Conservation (phyloP, 148 eudicot species). For the Camellia sinensis region DNA sequence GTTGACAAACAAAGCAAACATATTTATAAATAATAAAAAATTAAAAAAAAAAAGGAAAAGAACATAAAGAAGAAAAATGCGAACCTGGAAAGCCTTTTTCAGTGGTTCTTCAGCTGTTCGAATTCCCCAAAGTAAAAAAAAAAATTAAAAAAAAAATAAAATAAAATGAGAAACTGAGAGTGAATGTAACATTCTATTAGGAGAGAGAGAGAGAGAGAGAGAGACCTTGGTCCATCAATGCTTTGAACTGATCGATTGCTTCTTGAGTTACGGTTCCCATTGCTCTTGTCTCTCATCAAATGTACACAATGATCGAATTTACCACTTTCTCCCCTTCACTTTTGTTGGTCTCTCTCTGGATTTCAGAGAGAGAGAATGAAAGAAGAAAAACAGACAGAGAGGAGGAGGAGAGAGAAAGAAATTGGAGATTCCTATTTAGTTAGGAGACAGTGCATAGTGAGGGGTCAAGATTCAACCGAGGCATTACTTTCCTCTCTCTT, state of each 20-base stretch:
- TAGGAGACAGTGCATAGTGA: not conserved
- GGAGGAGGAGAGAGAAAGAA: not conserved
- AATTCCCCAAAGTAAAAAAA: constrained; percentile 8
- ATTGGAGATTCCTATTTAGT: not conserved
- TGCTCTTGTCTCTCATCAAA: not conserved
- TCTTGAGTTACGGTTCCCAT: constrained; percentile 44
- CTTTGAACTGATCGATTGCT: constrained; percentile 36
- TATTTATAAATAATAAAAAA: not conserved
- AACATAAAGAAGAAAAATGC: constrained; percentile 2
- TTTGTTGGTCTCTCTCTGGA: not conserved
- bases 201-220: not conserved
- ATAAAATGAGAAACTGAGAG: not conserved
- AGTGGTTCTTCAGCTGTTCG: constrained; percentile 54
- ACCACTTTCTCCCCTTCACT: not conserved
- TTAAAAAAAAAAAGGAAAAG: not conserved
- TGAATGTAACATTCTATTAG: not conserved
- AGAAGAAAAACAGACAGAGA: not conserved
- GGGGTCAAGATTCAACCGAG: not conserved
- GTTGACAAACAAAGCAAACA: not conserved
- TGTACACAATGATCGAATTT: not conserved
- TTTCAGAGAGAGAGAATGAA: not conserved
- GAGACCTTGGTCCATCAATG: constrained; percentile 44
- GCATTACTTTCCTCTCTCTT: not conserved
- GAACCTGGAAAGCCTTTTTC: constrained; percentile 53
- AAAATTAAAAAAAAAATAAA: not conserved